Base-by-base conservation (phyloP, 148 eudicot genomes). In the Beta vulgaris region DNA sequence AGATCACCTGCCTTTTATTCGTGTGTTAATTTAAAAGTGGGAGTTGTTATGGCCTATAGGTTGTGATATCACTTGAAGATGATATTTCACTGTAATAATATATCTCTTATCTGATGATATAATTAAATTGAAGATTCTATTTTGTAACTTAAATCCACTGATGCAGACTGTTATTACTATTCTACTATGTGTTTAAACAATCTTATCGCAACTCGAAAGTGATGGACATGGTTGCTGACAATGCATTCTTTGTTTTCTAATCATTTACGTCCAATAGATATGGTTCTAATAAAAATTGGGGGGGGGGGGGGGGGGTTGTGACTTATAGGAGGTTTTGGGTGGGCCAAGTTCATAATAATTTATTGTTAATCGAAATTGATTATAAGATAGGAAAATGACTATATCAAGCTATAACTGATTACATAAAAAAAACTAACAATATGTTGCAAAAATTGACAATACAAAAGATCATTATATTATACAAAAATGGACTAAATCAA, bases 21-120 rank as follows among this genome's bases (percentile, higher is more conserved):
- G n/a, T n/a, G n/a, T n/a, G n/a, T n/a, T n/a, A n/a, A n/a, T 21
- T 11, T 64, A 36, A 15, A 72, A 54, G 32, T 35, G 39, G 43
- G 3, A 23, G 46, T 55, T 53, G 34, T 54, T 26, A 13, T n/a
- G n/a, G n/a, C n/a, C n/a, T n/a, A n/a, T 14, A 34, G n/a, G 32
- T 23, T 71, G 13, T 71, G 48, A 54, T 71, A 36, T 55, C 48
- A 71, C 44, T 53, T 71, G 62, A 71, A 1, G 15, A 53, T 70
- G 40, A 31, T 26, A 71, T 55, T 43, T 13, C n/a, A 26, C 62
- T 72, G 73, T n/a, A n/a, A 53, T 34, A 6, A 69, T 21, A 3
- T 32, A 64, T 2, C 9, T 59, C 11, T 6, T 57, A 6, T 1
- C 4, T 59, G 64, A 2, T 12, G 21, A 12, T 6, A 28, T 14